Evolutionary conservation across 2,329 filamentous ascomycete genomes (phyloP).

Genomic region (Neofusicoccum sp.): DNA sequence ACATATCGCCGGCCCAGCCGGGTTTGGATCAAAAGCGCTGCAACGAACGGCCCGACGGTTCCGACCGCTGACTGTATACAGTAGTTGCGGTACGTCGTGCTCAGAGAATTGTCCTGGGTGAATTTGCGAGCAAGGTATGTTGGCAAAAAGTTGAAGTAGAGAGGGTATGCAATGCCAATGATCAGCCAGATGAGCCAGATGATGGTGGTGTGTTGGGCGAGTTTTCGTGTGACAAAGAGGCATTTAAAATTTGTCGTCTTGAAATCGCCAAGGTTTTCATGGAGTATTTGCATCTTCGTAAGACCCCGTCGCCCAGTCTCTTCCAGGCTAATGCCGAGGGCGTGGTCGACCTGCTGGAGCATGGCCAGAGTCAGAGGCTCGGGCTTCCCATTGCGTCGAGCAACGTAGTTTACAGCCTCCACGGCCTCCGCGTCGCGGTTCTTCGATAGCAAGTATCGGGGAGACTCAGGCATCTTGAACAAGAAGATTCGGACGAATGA

Average conservation of each 20-base stretch:
- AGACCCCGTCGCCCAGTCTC: conserved; percentile 18
- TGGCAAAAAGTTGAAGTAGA: conserved; percentile 49
- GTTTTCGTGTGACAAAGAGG: conserved; percentile 28
- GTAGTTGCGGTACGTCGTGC: conserved; percentile 19
- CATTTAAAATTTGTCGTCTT: conserved; percentile 27
- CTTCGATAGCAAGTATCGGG: conserved; percentile 47
- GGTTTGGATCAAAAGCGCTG: conserved; percentile 43
- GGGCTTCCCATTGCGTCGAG: conserved; percentile 29
- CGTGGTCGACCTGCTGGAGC: conserved; percentile 32
- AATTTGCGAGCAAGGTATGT: conserved; percentile 45
- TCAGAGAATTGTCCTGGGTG: conserved; percentile 14
- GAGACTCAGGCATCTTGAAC: conserved; percentile 50
- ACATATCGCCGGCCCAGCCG: conserved; percentile 45
- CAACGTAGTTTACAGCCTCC: conserved; percentile 48
- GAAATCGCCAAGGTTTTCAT: conserved; percentile 31
- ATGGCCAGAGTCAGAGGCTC: conserved; percentile 32
- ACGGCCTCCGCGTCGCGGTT: conserved; percentile 50
- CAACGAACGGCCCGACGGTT: conserved; percentile 42
- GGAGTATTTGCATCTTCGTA: conserved; percentile 27
- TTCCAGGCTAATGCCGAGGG: not conserved
- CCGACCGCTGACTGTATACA: conserved; percentile 33
- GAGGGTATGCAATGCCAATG: conserved; percentile 46
- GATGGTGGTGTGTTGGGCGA: conserved; percentile 33
- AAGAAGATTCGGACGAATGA: conserved; percentile 47
- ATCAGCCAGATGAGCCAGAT: conserved; percentile 47